These are phyloP conservation scores for Ophiocordyceps unilateralis DNA, from an alignment of 2,329 filamentous ascomycete genomes.

Conservation along the genomic window DNA sequence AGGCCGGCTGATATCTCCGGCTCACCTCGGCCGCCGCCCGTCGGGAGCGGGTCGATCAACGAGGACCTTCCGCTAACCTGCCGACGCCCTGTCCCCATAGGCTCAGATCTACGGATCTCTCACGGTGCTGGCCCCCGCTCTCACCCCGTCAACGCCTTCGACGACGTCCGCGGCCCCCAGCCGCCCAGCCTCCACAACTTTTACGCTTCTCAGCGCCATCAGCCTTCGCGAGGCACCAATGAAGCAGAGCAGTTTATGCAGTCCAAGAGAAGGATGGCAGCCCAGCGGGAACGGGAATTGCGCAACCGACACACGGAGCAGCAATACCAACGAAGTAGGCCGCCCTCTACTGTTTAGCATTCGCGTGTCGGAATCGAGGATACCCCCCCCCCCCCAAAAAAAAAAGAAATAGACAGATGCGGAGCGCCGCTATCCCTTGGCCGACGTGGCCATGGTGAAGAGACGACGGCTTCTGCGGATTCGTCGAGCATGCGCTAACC, in stretches of 20 bases:
- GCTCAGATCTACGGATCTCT: conserved; percentile 52
- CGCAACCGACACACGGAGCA: conserved; percentile 99
- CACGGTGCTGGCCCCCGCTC: conserved; percentile 50
- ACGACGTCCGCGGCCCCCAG: conserved; percentile 49
- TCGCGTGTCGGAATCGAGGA: conserved; percentile 15
- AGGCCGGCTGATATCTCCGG: not conserved
- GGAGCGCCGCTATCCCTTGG: not conserved
- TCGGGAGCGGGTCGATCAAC: not conserved
- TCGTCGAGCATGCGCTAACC: conserved; percentile 19
- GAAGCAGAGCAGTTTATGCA: conserved; percentile 98
- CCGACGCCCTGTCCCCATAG: conserved; percentile 7
- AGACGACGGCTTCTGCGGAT: conserved; percentile 3
- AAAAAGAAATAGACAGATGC: conserved; percentile 17
- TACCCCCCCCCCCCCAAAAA: conserved; percentile 6
- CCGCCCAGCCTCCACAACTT: conserved; percentile 76
- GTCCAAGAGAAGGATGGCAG: conserved; percentile 97
- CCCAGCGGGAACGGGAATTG: conserved; percentile 95
- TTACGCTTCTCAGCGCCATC: conserved; percentile 86
- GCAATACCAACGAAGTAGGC: conserved; percentile 99
- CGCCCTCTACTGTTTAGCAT: conserved; percentile 57
- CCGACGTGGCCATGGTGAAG: not conserved
- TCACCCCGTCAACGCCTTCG: conserved; percentile 74
- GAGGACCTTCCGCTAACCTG: not conserved
- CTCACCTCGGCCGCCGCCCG: not conserved
- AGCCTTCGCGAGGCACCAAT: conserved; percentile 62